These are phyloP conservation scores for Tricholoma terreum DNA, from an alignment of 768 basidiomycete species.

Conservation along the genomic window DNA sequence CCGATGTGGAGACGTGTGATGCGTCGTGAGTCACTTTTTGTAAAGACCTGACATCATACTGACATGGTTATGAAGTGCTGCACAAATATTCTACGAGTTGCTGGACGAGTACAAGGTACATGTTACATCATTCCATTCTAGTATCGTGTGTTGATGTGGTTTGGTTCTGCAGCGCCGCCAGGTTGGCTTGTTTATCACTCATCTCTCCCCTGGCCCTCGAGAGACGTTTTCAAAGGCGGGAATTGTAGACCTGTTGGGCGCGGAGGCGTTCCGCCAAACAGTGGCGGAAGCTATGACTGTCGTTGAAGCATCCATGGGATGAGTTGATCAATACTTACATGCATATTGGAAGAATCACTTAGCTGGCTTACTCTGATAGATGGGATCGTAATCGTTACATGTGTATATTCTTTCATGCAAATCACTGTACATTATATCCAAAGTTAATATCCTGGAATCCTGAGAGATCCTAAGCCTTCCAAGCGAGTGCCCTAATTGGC, in stretches of 20 bases:
- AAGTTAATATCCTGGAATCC: background rate
- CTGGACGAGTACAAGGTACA: constrained; percentile 72
- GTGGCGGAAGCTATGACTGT: constrained; percentile 52
- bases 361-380: background rate
- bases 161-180: constrained; percentile 38
- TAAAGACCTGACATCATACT: constrained; percentile 4
- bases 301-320: constrained; percentile 27
- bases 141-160: background rate
- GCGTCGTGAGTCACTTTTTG: constrained; percentile 62
- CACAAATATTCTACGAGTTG: constrained; percentile 80
- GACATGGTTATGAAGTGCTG: constrained; percentile 48
- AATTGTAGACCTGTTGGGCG: constrained; percentile 45
- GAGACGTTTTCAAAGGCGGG: constrained; percentile 49
- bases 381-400: background rate
- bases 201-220: constrained; percentile 38
- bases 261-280: constrained; percentile 45
- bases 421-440: too few relatives aligned
- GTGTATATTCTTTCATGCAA: background rate
- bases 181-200: constrained; percentile 51
- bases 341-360: background rate
- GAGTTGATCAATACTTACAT: background rate
- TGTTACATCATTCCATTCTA: background rate
- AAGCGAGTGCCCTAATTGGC: constrained; percentile 69
- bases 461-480: constrained; percentile 8
- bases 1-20: constrained; percentile 87